These are phyloP conservation scores for Cucurbita pepo DNA, from an alignment of 306 rosid species.

Conservation along the genomic window DNA sequence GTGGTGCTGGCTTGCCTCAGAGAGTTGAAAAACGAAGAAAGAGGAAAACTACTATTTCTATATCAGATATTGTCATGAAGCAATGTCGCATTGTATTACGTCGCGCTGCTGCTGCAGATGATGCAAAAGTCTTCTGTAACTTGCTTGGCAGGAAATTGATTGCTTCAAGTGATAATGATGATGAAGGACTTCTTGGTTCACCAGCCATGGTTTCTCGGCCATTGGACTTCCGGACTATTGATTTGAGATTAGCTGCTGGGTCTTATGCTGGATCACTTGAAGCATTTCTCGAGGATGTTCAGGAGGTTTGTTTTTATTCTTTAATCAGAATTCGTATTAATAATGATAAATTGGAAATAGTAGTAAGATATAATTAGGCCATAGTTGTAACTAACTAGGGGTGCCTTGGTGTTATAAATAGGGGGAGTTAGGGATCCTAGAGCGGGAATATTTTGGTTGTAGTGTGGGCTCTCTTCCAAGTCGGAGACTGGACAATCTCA, in stretches of 20 bases:
- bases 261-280: conserved; percentile 78
- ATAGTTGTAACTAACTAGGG: neutral
- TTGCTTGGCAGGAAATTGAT: conserved; percentile 79
- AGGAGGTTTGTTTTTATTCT: conserved; percentile 46
- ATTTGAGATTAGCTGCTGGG: conserved; percentile 81
- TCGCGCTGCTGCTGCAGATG: conserved; percentile 76
- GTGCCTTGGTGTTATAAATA: neutral
- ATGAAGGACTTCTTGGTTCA: conserved; percentile 91
- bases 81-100: conserved; percentile 86
- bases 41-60: conserved; percentile 38
- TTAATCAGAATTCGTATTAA: conserved; percentile 1
- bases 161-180: conserved; percentile 86
- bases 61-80: conserved; percentile 73
- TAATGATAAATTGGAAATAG: neutral
- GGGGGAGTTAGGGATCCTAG: neutral
- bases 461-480: neutral
- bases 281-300: conserved; percentile 87
- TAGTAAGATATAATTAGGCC: neutral
- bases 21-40: conserved; percentile 47
- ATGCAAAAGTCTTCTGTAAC: conserved; percentile 78
- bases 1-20: conserved; percentile 30
- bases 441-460: neutral
- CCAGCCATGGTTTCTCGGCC: conserved; percentile 95
- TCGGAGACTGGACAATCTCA: neutral
- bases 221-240: conserved; percentile 90